Conservation (phyloP, 805 yeast species). For the Pichia membranifaciens region DNA sequence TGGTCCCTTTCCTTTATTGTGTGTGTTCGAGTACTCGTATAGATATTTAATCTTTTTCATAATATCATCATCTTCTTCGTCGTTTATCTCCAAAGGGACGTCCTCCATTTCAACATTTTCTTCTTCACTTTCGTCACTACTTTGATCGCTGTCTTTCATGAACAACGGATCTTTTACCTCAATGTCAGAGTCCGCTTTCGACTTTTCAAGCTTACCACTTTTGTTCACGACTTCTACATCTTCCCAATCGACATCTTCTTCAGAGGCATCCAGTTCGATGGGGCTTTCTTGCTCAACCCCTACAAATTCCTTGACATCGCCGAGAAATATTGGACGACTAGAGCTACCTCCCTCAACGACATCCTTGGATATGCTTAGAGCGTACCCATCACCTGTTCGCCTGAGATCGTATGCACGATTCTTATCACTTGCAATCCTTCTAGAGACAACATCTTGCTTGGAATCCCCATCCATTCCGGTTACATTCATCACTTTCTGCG, state of each 20-base stretch:
- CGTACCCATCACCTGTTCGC: constrained; percentile 79
- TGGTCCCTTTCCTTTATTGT: constrained; percentile 17
- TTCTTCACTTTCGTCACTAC: constrained; percentile 30
- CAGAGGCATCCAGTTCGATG: constrained; percentile 3
- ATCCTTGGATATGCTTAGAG: constrained; percentile 47
- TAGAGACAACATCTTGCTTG: constrained; percentile 30
- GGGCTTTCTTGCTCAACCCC: constrained; percentile 3
- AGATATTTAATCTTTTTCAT: constrained; percentile 29
- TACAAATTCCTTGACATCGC: constrained; percentile 3
- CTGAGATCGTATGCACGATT: constrained; percentile 70
- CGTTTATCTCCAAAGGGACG: constrained; percentile 31
- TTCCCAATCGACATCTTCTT: constrained; percentile 13
- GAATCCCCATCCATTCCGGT: constrained; percentile 69
- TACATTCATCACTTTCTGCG: constrained; percentile 79
- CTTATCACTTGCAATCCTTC: constrained; percentile 78
- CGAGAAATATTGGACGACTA: constrained; percentile 16
- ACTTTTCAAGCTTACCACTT: constrained; percentile 3
- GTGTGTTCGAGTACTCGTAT: constrained; percentile 28
- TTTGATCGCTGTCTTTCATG: constrained; percentile 3
- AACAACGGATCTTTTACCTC: constrained; percentile 4
- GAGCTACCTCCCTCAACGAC: constrained; percentile 37
- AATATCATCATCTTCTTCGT: constrained; percentile 17
- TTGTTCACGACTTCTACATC: constrained; percentile 28
- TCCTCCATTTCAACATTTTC: constrained; percentile 65
- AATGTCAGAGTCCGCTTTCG: neutral